Evolutionary conservation across 495 filamentous ascomycete genomes (phyloP), one percentile per base, ranked within the genome.

Genomic region (Neurospora pannonica): DNA sequence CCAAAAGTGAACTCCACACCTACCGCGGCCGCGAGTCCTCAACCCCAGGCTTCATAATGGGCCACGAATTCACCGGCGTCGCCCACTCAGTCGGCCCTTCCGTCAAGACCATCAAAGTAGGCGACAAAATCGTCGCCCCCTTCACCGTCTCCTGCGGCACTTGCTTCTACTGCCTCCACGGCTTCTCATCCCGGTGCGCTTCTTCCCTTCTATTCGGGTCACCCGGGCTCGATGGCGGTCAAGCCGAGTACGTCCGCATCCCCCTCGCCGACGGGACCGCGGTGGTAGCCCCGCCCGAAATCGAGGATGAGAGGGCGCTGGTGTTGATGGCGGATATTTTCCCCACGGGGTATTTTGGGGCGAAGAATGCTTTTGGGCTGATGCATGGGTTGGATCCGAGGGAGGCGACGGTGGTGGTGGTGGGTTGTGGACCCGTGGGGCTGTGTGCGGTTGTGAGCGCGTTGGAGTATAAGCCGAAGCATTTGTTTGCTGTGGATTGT

Each of bases 301-400:
- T 97, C 70, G 87, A 91, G 24, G 92, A 95, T 75, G 54, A 67
- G 28, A 89, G 93, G 73, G 89, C 88, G 37, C 85, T 97, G 70
- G 90, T 97, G n/a, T 87, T 98, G 15, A 95, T 95, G 92, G 93
- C 93, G 6, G 93, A 95, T 79, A 95, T 95, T 76, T 91, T 90
- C 78, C 91, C 93, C 2, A 98, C 94, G 2, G 96, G 95, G 13
- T 98, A 89, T 82, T 98, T 96, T 77, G 96, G 92, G 17, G 94
- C 93, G n/a, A 82, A 84, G 48, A 97, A 94, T 79, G 95, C 90
- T 7, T 94, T 98, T 83, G 89, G 87, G 42, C 83, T 89, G 72
- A 85, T 93, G 69, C 88, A 86, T 3, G 79, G 86, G 0, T 86
- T 74, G 1, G 13, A 89, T 76, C 87, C 92, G 15, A 6, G 6